Evolutionary conservation across 371 early-diverging fungal species (phyloP), one percentile per base, ranked within the genome.

Genomic region (Lichtheimia hyalospora): DNA sequence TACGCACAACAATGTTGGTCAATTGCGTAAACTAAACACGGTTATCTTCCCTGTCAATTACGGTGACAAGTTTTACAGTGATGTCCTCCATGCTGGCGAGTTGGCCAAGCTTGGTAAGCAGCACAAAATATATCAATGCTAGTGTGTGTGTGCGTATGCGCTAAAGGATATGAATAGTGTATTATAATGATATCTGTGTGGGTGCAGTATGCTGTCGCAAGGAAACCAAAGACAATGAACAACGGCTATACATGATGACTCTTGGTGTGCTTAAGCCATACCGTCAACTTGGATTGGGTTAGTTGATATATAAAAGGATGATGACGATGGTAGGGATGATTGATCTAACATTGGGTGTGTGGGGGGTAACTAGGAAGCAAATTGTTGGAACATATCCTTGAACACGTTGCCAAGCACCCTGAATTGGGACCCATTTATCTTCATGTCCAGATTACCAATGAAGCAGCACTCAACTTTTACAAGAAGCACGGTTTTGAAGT

Each of bases 361-460:
- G n/a, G 18, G 14, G 16, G 8, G n/a, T 14, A 14, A 21, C 39
- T 58, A 89, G 92, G 91, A 25, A 75, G 85, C 15, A 58, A 62
- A 43, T 69, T 93, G 55, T 60, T 92, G 44, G 57, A 81, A 21
- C 81, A 83, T 60, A 84, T 92, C 60, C 60, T 92, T 48, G 73
- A 82, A 46, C 72, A 81, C 48, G 86, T 84, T 40, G 67, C 60
- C 7, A 65, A 68, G 73, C 46, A 49, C 16, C 52, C 40, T 14
- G 39, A 49, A 27, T 73, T 89, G 25, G 62, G 54, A 4, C 72
- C 84, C 53, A 62, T 98, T 14, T 87, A 88, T 46, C 79, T 98
- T 61, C 99, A 98, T 66, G 98, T 97, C 18, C 97, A 98, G 70
- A 84, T 83, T 0, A 79, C 84, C 44, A 98, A 98, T 71, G 83